These are phyloP conservation scores for Leishmania martiniquensis DNA, from an alignment of 208 protist species.

Conservation along the genomic window DNA sequence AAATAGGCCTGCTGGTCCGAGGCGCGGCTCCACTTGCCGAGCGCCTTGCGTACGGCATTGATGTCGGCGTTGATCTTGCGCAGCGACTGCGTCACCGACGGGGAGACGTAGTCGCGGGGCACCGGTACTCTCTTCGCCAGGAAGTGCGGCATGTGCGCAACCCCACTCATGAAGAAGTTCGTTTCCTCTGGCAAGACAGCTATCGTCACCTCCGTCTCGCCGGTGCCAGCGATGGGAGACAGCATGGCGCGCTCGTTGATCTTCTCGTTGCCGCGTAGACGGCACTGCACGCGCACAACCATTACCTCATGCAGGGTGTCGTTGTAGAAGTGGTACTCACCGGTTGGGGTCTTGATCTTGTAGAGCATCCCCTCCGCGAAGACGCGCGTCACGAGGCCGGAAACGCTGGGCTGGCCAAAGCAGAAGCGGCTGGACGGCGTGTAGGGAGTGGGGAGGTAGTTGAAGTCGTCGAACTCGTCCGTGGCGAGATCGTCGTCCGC, in stretches of 20 bases:
- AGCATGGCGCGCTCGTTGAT: constrained; percentile 44
- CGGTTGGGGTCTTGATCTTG: constrained; percentile 40
- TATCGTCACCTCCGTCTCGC: constrained; percentile 40
- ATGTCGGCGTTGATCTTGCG: constrained; percentile 36
- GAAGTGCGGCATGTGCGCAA: constrained; percentile 34
- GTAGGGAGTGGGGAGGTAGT: constrained; percentile 36
- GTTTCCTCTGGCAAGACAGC: constrained; percentile 65
- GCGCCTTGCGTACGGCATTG: constrained; percentile 26
- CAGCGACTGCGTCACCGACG: constrained; percentile 38
- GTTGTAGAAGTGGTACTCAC: constrained; percentile 74
- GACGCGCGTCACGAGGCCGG: constrained; percentile 31
- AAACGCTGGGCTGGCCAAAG: constrained; percentile 38
- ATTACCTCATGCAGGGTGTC: constrained; percentile 71
- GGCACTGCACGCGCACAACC: constrained; percentile 46
- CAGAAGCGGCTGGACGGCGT: constrained; percentile 32
- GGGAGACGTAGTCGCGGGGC: constrained; percentile 45
- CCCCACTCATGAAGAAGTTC: constrained; percentile 44
- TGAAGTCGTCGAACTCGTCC: constrained; percentile 68
- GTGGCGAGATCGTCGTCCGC: constrained; percentile 14
- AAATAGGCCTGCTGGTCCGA: constrained; percentile 42
- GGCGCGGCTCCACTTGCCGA: constrained; percentile 42
- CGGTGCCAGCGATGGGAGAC: constrained; percentile 17
- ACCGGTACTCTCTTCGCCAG: constrained; percentile 43
- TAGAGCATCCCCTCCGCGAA: constrained; percentile 59
- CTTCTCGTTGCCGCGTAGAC: constrained; percentile 37